phyloP scores from a whole-genome alignment of 2,329 filamentous ascomycete species.

The Fusarium sp. region DNA sequence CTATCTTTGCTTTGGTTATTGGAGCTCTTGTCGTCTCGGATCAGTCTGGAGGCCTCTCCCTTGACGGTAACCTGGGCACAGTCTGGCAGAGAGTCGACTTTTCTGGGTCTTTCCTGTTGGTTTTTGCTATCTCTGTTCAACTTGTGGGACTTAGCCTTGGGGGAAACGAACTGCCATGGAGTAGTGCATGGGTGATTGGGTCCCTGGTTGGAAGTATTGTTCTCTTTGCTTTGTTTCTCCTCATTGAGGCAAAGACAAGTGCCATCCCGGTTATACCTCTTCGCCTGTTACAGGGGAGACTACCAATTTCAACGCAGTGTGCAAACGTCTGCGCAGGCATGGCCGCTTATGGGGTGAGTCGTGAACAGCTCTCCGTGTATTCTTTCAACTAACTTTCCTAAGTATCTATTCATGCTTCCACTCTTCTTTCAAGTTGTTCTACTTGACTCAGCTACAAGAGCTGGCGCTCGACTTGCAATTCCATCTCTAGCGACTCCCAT shows the following conservation, averaged over 20 bases:
- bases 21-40: constrained; percentile 65
- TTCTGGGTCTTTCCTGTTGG: constrained; percentile 65
- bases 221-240: constrained; percentile 58
- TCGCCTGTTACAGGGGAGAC: constrained; percentile 65
- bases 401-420: constrained; percentile 76
- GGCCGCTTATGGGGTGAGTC: constrained; percentile 69
- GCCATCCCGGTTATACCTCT: constrained; percentile 67
- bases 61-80: constrained; percentile 47
- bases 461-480: constrained; percentile 72
- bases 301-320: constrained; percentile 65
- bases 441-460: constrained; percentile 70
- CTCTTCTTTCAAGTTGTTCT: constrained; percentile 77
- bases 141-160: constrained; percentile 66
- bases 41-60: constrained; percentile 48
- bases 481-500: constrained; percentile 70
- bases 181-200: constrained; percentile 58
- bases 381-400: constrained; percentile 10
- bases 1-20: constrained; percentile 63
- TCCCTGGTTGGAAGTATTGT: constrained; percentile 57
- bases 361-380: background rate
- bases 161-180: constrained; percentile 66
- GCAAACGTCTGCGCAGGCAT: constrained; percentile 71
- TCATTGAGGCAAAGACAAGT: constrained; percentile 60
- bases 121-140: constrained; percentile 68
- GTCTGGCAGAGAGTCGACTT: constrained; percentile 69